Percentiles rank a stretch among this genome's conserved stretches.
phyloP scores from a whole-genome alignment of 2,329 filamentous ascomycete species.

The Rhynchosporium secalis region DNA sequence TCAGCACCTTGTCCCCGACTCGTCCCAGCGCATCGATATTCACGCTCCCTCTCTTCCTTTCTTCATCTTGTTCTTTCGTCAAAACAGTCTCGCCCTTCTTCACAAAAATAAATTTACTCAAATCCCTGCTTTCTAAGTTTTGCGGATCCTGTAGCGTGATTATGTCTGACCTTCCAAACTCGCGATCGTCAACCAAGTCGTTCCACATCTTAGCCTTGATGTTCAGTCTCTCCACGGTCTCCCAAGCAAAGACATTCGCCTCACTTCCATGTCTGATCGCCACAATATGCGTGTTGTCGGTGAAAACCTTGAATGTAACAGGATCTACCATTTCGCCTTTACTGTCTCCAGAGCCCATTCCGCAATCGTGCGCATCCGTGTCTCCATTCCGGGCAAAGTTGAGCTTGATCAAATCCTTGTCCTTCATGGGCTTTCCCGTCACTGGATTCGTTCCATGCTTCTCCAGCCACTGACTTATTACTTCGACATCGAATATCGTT shows the following conservation, averaged over 20 bases:
- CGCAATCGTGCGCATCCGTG: constrained; percentile 48
- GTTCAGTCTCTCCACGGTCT: constrained; percentile 92
- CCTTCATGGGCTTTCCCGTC: constrained; percentile 74
- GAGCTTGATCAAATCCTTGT: constrained; percentile 83
- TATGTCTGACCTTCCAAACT: constrained; percentile 87
- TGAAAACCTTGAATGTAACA: constrained; percentile 96
- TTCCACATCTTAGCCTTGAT: constrained; percentile 96
- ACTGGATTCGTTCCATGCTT: constrained; percentile 93
- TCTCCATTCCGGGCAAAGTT: constrained; percentile 91
- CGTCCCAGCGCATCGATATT: constrained; percentile 81
- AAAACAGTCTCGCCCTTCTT: constrained; percentile 74
- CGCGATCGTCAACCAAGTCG: constrained; percentile 82
- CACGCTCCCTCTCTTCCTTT: constrained; percentile 66
- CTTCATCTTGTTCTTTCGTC: constrained; percentile 69
- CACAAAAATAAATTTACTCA: constrained; percentile 86
- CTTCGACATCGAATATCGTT: constrained; percentile 91
- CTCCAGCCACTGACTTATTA: constrained; percentile 91
- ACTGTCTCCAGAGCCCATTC: constrained; percentile 53
- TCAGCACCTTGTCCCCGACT: constrained; percentile 77
- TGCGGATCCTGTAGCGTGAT: constrained; percentile 96
- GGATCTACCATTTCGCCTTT: constrained; percentile 88
- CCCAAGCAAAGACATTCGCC: constrained; percentile 95
- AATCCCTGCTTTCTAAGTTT: constrained; percentile 77
- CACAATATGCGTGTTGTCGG: constrained; percentile 96
- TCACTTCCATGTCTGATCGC: constrained; percentile 77